Evolutionary conservation across 2,329 filamentous ascomycete species (phyloP), one percentile per base, ranked within the genome.

Genomic region (Beauveria australis): DNA sequence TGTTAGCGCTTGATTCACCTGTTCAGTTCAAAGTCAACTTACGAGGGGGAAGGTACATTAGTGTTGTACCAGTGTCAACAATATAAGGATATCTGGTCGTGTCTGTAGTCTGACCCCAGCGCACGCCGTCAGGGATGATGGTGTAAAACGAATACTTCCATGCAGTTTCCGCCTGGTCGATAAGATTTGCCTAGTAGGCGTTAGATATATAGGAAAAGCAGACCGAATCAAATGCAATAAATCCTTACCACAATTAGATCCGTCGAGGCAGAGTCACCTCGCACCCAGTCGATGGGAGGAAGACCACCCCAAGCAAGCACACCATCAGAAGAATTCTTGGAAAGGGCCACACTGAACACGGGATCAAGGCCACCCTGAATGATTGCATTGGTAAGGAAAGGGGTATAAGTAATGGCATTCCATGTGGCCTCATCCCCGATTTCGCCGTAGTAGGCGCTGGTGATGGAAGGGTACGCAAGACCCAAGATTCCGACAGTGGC

Each of bases 141-240:
- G 80, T 81, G 65, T 83, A 83, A 67, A 79, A 82, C 2, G 80
- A 81, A 62, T 78, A 78, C 61, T 75, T 68, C 69, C 71, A 79
- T 1, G 76, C 69, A 5, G 77, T 76, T 59, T 71, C 71, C 2
- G 71, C 66, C 22, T 72, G 66, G 5, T 68, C 67, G 18, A 71
- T 72, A 40, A 82, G 69, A 53, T 78, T 77, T 47, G 78, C 76
- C 80, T 82, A 22, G 3, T 18, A 0, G 5, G n/a, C 55, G 28
- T 63, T 16, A 65, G 57, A 60, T 43, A 61, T 48, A 24, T 33
- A 5, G 28, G 28, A 41, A 16, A 37, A 14, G 16, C 30, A 12
- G n/a, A n/a, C 7, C 19, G 16, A 28, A 1, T 4, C 24, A 40
- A 19, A n/a, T 3, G 8, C 9, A 14, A 3, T 1, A 9, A 16